Evolutionary conservation across 2,329 filamentous ascomycete species (phyloP).

Genomic region (Aureobasidium sp.): DNA sequence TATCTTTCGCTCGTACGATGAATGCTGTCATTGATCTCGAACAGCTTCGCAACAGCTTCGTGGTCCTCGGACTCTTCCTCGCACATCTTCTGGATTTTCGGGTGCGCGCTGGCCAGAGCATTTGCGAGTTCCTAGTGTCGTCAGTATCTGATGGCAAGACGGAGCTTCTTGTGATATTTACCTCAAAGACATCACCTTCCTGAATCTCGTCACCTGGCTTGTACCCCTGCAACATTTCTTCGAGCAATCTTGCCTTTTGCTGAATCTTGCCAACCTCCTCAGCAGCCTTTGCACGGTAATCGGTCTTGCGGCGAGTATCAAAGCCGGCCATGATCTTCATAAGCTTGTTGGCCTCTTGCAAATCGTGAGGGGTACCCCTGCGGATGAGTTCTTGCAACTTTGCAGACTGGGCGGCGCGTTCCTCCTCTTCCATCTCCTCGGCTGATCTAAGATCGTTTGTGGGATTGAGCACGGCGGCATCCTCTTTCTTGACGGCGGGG

Average conservation of each 20-base stretch:
- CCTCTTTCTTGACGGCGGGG: conserved; percentile 82
- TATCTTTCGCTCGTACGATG: conserved; percentile 93
- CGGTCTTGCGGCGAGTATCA: conserved; percentile 89
- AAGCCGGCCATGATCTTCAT: conserved; percentile 99
- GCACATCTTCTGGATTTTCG: conserved; percentile 99
- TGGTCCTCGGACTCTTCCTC: conserved; percentile 97
- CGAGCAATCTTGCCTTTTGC: conserved; percentile 83
- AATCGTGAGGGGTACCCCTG: conserved; percentile 79
- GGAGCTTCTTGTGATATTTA: conserved; percentile 26
- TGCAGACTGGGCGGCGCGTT: conserved; percentile 88
- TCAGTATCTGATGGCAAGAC: neutral
- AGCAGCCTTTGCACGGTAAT: conserved; percentile 94
- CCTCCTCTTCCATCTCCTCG: conserved; percentile 98
- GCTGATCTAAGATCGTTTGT: conserved; percentile 94
- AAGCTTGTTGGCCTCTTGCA: conserved; percentile 92
- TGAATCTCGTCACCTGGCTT: conserved; percentile 70
- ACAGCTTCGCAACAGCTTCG: conserved; percentile 86
- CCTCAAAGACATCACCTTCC: conserved; percentile 61
- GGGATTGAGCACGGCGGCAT: conserved; percentile 92
- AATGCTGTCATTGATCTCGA: conserved; percentile 99
- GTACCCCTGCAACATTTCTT: conserved; percentile 85
- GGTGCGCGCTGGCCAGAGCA: conserved; percentile 84
- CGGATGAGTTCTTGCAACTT: conserved; percentile 96
- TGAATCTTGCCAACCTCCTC: conserved; percentile 93
- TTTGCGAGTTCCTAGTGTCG: conserved; percentile 66